Conservation (phyloP, 345 rosid genomes). For the Acer negundo region DNA sequence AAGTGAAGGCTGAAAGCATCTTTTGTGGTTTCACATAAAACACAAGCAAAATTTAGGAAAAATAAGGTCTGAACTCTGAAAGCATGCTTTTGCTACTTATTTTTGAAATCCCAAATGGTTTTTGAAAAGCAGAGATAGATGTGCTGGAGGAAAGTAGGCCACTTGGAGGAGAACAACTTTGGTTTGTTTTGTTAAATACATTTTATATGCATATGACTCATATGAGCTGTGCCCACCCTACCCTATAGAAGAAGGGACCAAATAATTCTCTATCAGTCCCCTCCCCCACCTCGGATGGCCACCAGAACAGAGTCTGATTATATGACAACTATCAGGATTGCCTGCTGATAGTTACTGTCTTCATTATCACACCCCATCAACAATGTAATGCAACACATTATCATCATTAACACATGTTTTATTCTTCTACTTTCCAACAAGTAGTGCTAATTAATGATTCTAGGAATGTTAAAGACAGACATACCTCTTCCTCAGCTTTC, state of each 20-base stretch:
- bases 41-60: too few relatives aligned
- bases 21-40: conserved; percentile 22
- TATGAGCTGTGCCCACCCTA: not conserved
- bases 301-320: not conserved
- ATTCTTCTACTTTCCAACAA: too few relatives aligned
- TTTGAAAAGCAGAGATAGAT: conserved; percentile 13
- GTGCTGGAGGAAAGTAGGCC: conserved; percentile 27
- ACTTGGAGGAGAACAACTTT: conserved; percentile 5
- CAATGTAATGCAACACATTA: not conserved
- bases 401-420: too few relatives aligned
- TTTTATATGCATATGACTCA: too few relatives aligned
- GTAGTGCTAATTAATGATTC: too few relatives aligned
- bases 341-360: not conserved
- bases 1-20: conserved; percentile 20
- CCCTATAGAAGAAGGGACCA: conserved; percentile 15
- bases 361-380: not conserved
- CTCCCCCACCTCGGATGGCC: conserved; percentile 18
- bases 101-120: conserved; percentile 6
- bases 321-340: not conserved
- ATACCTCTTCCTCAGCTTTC: conserved; percentile 53
- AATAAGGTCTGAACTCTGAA: too few relatives aligned
- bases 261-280: conserved; percentile 2
- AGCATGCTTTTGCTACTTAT: not conserved
- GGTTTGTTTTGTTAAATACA: not conserved
- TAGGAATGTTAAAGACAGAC: not conserved